Evolutionary conservation across 2,329 filamentous ascomycete genomes (phyloP).

Genomic region (Diaporthe citri): DNA sequence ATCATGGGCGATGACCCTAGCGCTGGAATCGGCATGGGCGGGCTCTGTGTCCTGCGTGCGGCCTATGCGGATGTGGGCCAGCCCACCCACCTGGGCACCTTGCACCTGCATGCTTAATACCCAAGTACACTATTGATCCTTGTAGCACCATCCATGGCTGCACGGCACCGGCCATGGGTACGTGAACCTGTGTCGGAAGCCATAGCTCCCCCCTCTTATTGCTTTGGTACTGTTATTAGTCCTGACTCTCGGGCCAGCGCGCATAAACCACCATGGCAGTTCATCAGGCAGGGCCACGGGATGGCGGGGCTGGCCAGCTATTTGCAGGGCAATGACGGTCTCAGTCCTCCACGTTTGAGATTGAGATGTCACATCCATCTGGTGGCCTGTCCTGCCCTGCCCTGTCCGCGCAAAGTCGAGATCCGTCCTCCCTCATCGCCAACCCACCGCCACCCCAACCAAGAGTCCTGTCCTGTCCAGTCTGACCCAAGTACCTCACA

Average conservation of each 20-base stretch:
- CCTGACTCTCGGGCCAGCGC: slow-evolving; percentile 23
- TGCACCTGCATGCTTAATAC: slow-evolving; percentile 3
- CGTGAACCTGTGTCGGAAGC: slow-evolving; percentile 12
- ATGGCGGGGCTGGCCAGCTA: slow-evolving; percentile 5
- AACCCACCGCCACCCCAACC: background rate
- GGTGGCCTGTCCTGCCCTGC: background rate
- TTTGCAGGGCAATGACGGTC: slow-evolving; percentile 24
- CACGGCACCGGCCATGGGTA: slow-evolving; percentile 1
- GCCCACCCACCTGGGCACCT: background rate
- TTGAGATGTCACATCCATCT: slow-evolving; percentile 22
- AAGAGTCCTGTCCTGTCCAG: background rate
- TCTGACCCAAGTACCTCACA: background rate
- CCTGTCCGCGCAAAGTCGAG: background rate
- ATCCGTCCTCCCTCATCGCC: slow-evolving; percentile 10
- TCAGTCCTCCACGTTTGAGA: slow-evolving; percentile 30
- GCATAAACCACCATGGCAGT: slow-evolving; percentile 27
- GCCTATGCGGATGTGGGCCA: slow-evolving; percentile 13
- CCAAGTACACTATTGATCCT: slow-evolving; percentile 5
- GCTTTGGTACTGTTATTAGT: slow-evolving; percentile 1
- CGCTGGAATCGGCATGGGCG: slow-evolving; percentile 3
- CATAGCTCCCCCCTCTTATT: slow-evolving; percentile 22
- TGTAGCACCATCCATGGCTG: background rate
- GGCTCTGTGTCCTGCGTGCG: slow-evolving; percentile 8
- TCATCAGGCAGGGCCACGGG: slow-evolving; percentile 1
- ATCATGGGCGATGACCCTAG: slow-evolving; percentile 5